phyloP scores from a whole-genome alignment of 441 rosid species.

The Erodium moschatum region DNA sequence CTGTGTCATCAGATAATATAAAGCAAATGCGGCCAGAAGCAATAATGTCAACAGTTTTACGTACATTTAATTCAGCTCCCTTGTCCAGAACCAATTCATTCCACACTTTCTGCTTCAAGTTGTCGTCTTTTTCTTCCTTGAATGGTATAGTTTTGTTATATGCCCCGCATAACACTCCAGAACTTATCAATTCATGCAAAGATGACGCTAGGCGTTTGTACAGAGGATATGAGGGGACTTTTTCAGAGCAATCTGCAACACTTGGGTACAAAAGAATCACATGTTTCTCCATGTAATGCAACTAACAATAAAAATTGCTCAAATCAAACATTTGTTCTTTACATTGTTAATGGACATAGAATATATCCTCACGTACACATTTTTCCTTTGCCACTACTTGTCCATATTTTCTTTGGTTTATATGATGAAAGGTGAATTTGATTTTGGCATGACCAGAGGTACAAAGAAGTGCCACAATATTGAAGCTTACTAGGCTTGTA shows the following conservation, averaged over 20 bases:
- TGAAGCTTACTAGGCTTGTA: too few relatives aligned
- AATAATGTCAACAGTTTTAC: background rate
- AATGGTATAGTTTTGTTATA: background rate
- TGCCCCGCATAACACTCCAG: background rate
- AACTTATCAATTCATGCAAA: slow-evolving; percentile 16
- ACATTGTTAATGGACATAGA: background rate
- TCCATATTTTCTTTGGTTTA: background rate
- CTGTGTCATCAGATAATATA: background rate
- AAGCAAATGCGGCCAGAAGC: background rate
- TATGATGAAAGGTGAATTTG: background rate
- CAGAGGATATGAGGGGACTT: slow-evolving; percentile 18
- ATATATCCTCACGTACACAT: background rate
- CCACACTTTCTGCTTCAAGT: slow-evolving; percentile 3
- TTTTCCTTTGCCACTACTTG: background rate
- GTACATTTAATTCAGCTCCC: slow-evolving; percentile 22
- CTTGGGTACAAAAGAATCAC: background rate
- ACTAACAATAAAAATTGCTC: background rate
- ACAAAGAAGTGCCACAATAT: background rate
- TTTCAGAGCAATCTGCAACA: slow-evolving; percentile 11
- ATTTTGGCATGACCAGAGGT: background rate
- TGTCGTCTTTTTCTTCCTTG: slow-evolving; percentile 4
- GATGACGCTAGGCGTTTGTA: slow-evolving; percentile 20
- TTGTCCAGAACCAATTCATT: slow-evolving; percentile 11
- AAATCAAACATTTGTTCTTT: background rate
- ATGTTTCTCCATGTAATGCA: background rate